Evolutionary conservation across 306 rosid species (phyloP), one percentile per base, ranked within the genome.

Genomic region (Rosa lucieae): DNA sequence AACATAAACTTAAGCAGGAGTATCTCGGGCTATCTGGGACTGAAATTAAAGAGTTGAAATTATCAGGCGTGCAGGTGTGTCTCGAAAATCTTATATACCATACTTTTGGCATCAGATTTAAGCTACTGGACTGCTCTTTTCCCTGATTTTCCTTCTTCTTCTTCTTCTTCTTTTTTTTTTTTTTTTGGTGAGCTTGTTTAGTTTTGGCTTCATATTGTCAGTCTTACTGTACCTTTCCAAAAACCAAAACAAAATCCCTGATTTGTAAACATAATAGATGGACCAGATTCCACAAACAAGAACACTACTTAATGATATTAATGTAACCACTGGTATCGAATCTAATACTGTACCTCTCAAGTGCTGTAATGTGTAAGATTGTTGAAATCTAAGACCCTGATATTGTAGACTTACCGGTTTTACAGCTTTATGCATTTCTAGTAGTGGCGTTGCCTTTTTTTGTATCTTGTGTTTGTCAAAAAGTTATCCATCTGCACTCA

Each of bases 1-100:
- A 72, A 80, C 93, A 94, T 79, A 94, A 94, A 79, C 97, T 94
- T 76, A 92, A 91, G 87, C 78, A 82, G 21, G 91, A 91, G 81
- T 87, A 86, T 82, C 17, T 84, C 26, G 92, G 97, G 49, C 93
- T 91, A 69, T 46, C 89, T 35, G 89, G 89, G 42, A 83, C 83
- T 47, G 90, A 89, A 82, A 94, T 92, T 66, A 94, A 94, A 85
- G 76, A 76, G 43, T 84, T 91, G 87, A 93, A 91, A 87, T 85
- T 72, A 10, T 88, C 93, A 62, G 93, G 97, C 76, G 94, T 85
- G 81, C 95, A 92, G 99, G 99, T 94, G 55, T 81, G 97, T 87
- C 82, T 81, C 83, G 63, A 62, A 71, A 71, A 23, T 76, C 74
- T 15, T 49, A 76, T 72, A 29, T 44, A 6, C 6, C 43, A 21